phyloP scores from a whole-genome alignment of 108 stramenopile genomes.

The Pseudonitzschia delicatissima region DNA sequence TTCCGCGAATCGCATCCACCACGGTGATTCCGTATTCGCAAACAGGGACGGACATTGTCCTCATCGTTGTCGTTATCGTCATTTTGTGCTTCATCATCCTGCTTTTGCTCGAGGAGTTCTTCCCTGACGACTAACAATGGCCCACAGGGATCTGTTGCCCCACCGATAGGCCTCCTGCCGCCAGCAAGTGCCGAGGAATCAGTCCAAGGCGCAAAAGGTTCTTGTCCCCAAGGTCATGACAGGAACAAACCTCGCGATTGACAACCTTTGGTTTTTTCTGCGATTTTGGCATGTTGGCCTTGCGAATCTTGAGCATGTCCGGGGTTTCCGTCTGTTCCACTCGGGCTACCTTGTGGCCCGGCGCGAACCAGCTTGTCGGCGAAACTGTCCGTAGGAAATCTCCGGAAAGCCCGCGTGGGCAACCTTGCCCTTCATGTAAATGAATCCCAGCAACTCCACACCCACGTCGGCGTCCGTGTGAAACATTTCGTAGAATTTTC shows the following conservation, averaged over 20 bases:
- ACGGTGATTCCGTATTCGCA: constrained; percentile 93
- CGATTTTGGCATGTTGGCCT: constrained; percentile 47
- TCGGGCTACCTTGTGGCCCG: constrained; percentile 96
- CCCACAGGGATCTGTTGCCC: constrained; percentile 31
- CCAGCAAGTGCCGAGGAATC: constrained; percentile 45
- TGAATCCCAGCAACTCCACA: constrained; percentile 78
- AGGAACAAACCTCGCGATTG: constrained; percentile 91
- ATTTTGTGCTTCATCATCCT: constrained; percentile 5
- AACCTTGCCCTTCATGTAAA: constrained; percentile 95
- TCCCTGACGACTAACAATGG: constrained; percentile 87
- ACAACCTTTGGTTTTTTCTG: constrained; percentile 84
- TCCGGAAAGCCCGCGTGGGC: constrained; percentile 99
- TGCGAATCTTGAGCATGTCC: constrained; percentile 84
- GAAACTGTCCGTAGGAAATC: constrained; percentile 69
- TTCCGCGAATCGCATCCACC: constrained; percentile 85
- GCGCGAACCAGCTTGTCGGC: constrained; percentile 84
- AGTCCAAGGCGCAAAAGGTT: constrained; percentile 92
- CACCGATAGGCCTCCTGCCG: constrained; percentile 17
- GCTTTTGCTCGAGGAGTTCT: constrained; percentile 26
- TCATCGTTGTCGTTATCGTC: constrained; percentile 6
- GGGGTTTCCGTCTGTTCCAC: constrained; percentile 99
- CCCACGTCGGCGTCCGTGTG: constrained; percentile 96
- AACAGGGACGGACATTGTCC: constrained; percentile 52
- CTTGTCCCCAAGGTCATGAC: constrained; percentile 89
- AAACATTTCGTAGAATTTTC: constrained; percentile 90